A percentile compares a stretch with the other conserved stretches of the same genome.
phyloP scores from a whole-genome alignment of 768 basidiomycete genomes.

The Epithele typhae region DNA sequence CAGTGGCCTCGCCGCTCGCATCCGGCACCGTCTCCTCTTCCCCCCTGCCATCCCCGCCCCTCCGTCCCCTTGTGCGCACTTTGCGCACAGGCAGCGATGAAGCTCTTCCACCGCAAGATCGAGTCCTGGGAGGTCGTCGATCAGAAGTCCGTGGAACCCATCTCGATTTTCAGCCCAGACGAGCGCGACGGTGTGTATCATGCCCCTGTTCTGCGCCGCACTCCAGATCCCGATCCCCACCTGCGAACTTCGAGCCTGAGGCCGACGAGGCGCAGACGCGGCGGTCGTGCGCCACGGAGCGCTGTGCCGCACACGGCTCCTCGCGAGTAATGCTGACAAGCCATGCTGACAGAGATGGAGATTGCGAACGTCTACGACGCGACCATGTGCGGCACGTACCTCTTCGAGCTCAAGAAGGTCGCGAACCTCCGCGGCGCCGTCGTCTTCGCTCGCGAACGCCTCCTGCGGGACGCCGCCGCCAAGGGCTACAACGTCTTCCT shows the following conservation, averaged over 20 bases:
- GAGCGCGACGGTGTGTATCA: constrained; percentile 40
- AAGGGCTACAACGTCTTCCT: constrained; percentile 62
- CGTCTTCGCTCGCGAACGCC: constrained; percentile 58
- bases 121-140: constrained; percentile 78
- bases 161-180: constrained; percentile 56
- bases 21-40: too few relatives aligned
- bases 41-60: too few relatives aligned
- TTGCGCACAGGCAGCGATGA: constrained; percentile 11
- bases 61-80: too few relatives aligned
- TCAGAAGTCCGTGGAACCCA: constrained; percentile 57
- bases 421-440: constrained; percentile 50
- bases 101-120: constrained; percentile 44
- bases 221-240: too few relatives aligned
- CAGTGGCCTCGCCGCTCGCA: too few relatives aligned
- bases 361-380: constrained; percentile 48
- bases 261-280: too few relatives aligned
- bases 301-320: too few relatives aligned
- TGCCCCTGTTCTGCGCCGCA: too few relatives aligned
- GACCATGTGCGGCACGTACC: constrained; percentile 51
- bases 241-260: too few relatives aligned
- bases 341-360: constrained; percentile 45
- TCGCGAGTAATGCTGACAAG: too few relatives aligned
- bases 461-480: constrained; percentile 50
- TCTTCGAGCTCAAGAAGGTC: constrained; percentile 39
- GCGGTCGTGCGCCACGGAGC: too few relatives aligned